Conservation (phyloP, 1,139 yeast species). For the Kodamaea sp. region DNA sequence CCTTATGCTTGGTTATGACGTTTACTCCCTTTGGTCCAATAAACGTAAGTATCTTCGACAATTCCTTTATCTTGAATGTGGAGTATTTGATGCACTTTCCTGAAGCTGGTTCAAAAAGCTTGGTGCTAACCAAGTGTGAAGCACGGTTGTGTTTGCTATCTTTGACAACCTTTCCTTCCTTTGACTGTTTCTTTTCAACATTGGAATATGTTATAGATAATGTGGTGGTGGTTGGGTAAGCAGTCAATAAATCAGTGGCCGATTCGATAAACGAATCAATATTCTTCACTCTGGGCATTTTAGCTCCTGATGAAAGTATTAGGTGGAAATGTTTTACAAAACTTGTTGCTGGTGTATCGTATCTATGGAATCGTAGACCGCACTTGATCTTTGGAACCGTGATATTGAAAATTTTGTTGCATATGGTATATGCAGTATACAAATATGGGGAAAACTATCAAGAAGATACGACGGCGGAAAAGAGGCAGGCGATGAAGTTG, state of each 20-base stretch:
- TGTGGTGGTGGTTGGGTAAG: slow-evolving; percentile 41
- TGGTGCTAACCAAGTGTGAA: slow-evolving; percentile 54
- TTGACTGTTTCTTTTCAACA: slow-evolving; percentile 24
- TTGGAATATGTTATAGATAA: slow-evolving; percentile 43
- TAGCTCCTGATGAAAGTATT: background rate
- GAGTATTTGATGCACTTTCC: slow-evolving; percentile 67
- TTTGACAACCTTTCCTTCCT: slow-evolving; percentile 23
- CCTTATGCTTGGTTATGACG: slow-evolving; percentile 23
- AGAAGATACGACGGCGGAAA: too few species aligned
- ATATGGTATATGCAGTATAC: background rate
- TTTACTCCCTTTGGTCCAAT: slow-evolving; percentile 81
- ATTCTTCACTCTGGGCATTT: slow-evolving; percentile 13
- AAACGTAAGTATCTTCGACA: slow-evolving; percentile 77
- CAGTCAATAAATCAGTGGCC: slow-evolving; percentile 35
- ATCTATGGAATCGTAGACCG: too few species aligned
- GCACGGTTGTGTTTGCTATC: slow-evolving; percentile 21
- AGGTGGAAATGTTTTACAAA: slow-evolving; percentile 3
- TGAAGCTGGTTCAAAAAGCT: slow-evolving; percentile 68
- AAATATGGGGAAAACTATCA: too few species aligned
- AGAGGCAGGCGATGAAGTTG: too few species aligned
- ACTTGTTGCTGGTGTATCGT: slow-evolving; percentile 2
- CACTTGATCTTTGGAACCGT: too few species aligned
- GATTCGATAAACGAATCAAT: slow-evolving; percentile 40
- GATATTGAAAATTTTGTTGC: slow-evolving; percentile 2
- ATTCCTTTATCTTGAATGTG: slow-evolving; percentile 71